A percentile compares a stretch with the other conserved stretches of the same genome.
Conservation (phyloP, 352 stramenopile genomes). For the Chrysophaeum taylorii region DNA sequence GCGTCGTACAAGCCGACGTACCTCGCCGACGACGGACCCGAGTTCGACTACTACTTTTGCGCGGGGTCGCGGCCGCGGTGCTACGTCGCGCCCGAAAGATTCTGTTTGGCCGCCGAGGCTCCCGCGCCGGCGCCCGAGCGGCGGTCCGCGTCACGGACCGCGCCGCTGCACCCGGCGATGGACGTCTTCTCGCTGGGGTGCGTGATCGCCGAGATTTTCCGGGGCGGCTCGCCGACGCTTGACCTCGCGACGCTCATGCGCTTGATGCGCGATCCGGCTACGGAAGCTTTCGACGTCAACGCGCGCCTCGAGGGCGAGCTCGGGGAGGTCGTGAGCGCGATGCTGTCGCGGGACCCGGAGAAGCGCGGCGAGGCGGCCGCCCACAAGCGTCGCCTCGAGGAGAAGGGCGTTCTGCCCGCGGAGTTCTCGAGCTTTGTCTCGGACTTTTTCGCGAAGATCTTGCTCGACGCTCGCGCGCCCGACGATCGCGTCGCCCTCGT, state of each 20-base stretch:
- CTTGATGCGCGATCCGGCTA: not conserved
- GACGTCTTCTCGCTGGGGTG: constrained; percentile 97
- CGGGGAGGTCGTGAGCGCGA: not conserved
- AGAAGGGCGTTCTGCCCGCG: too few species aligned
- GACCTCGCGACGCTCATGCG: constrained; percentile 75
- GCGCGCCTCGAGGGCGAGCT: constrained; percentile 30
- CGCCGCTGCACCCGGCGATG: constrained; percentile 59
- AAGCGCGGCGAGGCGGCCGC: constrained; percentile 28
- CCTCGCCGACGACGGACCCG: constrained; percentile 85
- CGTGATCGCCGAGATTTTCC: constrained; percentile 87
- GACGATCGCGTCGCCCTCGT: constrained; percentile 81
- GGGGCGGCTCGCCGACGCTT: constrained; percentile 85
- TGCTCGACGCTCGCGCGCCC: constrained; percentile 46
- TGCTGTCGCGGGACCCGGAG: not conserved
- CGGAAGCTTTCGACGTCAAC: too few species aligned
- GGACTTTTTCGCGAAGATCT: constrained; percentile 66
- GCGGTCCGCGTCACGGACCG: constrained; percentile 3
- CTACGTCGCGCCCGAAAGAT: constrained; percentile 87
- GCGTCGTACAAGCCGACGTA: constrained; percentile 85
- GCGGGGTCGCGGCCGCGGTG: constrained; percentile 58
- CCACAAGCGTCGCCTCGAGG: too few species aligned
- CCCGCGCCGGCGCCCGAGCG: constrained; percentile 6
- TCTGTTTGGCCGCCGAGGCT: constrained; percentile 37
- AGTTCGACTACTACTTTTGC: constrained; percentile 85
- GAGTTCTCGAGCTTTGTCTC: constrained; percentile 58